These are phyloP conservation scores for Solanum hybrid DNA, from an alignment of 305 asterid genomes.

Conservation along the genomic window DNA sequence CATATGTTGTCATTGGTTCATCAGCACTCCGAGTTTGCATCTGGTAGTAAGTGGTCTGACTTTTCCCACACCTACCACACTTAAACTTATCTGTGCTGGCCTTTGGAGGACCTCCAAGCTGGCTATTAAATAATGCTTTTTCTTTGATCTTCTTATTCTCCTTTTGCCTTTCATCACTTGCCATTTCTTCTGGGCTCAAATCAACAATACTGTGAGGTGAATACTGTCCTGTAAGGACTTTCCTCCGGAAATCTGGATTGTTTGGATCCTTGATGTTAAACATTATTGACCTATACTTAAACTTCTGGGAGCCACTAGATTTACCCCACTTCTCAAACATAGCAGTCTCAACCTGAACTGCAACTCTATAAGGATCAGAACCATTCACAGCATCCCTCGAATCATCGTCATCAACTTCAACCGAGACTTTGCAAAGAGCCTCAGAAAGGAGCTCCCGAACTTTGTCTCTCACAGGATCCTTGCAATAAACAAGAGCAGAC, in stretches of 20 bases:
- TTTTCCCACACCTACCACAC: conserved; percentile 60
- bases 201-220: conserved; percentile 34
- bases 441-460: conserved; percentile 65
- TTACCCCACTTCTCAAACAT: conserved; percentile 84
- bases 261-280: conserved; percentile 74
- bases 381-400: conserved; percentile 29
- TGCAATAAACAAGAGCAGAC: conserved; percentile 53
- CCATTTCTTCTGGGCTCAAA: conserved; percentile 78
- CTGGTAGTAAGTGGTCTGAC: conserved; percentile 68
- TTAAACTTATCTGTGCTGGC: conserved; percentile 77
- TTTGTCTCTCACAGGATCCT: conserved; percentile 75
- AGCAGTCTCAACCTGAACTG: conserved; percentile 71
- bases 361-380: conserved; percentile 71
- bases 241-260: conserved; percentile 82
- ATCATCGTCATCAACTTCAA: conserved; percentile 39
- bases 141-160: conserved; percentile 67
- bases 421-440: conserved; percentile 56
- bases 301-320: conserved; percentile 63
- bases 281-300: conserved; percentile 72
- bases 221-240: conserved; percentile 53
- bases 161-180: conserved; percentile 64
- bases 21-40: conserved; percentile 91
- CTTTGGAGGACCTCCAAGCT: conserved; percentile 50
- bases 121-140: conserved; percentile 71
- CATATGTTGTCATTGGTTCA: conserved; percentile 86